A percentile compares a stretch with the other conserved stretches of the same genome.
phyloP scores from a whole-genome alignment of 1,284 basidiomycete species.

The Phellopilus nigrolimitatus region DNA sequence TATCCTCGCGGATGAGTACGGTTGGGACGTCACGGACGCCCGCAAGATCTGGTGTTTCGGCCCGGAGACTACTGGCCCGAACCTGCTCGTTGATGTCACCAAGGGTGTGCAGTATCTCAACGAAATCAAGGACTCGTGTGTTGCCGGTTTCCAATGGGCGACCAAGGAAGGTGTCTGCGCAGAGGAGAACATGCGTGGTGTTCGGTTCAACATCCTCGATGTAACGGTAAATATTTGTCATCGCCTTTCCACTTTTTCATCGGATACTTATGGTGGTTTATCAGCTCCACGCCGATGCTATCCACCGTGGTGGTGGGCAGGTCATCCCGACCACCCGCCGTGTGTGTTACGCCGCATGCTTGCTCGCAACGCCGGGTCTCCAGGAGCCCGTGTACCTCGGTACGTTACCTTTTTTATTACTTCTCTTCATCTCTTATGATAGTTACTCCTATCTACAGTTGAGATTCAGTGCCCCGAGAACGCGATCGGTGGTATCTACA shows the following conservation, averaged over 20 bases:
- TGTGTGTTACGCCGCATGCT: constrained; percentile 92
- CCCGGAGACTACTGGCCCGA: constrained; percentile 96
- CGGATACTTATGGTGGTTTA: constrained; percentile 19
- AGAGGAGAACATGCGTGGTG: constrained; percentile 99
- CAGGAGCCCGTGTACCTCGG: constrained; percentile 97
- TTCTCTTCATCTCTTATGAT: background rate
- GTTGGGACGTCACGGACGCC: constrained; percentile 99
- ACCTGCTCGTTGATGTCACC: constrained; percentile 96
- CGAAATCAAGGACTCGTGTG: constrained; percentile 99
- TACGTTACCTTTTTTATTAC: constrained; percentile 29
- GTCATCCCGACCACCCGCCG: constrained; percentile 95
- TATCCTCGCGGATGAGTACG: constrained; percentile 92
- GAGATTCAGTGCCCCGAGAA: constrained; percentile 99
- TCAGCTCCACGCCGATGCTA: constrained; percentile 95
- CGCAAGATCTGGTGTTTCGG: constrained; percentile 99
- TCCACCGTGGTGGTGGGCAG: constrained; percentile 99
- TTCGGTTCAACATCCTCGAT: constrained; percentile 95
- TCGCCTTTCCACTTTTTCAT: constrained; percentile 1
- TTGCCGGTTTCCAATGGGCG: constrained; percentile 99
- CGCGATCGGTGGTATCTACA: constrained; percentile 98
- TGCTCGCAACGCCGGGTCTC: constrained; percentile 87
- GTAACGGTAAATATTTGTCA: constrained; percentile 65
- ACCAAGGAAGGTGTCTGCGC: constrained; percentile 96
- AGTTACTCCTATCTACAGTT: constrained; percentile 40
- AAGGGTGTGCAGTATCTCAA: constrained; percentile 98